These are phyloP conservation scores for Cercospora sojina DNA, from an alignment of 2,329 filamentous ascomycete species.

Conservation along the genomic window DNA sequence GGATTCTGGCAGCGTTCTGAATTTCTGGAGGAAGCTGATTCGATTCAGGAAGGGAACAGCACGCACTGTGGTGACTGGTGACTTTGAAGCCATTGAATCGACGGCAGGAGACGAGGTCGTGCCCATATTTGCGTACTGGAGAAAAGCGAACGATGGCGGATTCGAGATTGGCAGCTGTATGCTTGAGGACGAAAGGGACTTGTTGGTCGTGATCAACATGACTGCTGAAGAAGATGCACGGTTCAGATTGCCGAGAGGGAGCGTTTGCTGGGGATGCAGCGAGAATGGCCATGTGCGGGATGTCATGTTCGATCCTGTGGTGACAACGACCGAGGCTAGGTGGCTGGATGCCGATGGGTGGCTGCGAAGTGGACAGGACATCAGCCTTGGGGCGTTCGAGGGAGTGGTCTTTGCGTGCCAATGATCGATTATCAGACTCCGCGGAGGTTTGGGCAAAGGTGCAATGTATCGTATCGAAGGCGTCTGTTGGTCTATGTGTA, in stretches of 20 bases:
- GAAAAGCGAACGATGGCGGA: background rate
- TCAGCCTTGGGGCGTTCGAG: background rate
- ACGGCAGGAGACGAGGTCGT: slow-evolving; percentile 12
- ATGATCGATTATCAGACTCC: background rate
- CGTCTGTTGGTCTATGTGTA: background rate
- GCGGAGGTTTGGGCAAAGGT: background rate
- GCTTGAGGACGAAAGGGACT: background rate
- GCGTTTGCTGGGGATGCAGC: background rate
- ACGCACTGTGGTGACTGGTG: slow-evolving; percentile 22
- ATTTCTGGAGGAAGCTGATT: slow-evolving; percentile 25
- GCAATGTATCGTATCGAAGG: background rate
- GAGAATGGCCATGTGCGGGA: background rate
- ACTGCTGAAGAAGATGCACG: slow-evolving; percentile 13
- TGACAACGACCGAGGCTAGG: background rate
- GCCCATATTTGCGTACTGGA: slow-evolving; percentile 25
- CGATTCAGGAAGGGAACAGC: slow-evolving; percentile 16
- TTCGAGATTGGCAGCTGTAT: background rate
- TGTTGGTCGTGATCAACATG: slow-evolving; percentile 27
- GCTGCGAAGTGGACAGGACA: background rate
- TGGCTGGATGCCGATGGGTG: no score
- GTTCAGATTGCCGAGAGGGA: slow-evolving; percentile 15
- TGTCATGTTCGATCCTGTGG: background rate
- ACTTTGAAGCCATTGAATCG: slow-evolving; percentile 20
- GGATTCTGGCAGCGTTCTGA: slow-evolving; percentile 15
- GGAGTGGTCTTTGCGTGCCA: background rate